Evolutionary conservation across 192 early-diverging fungal species (phyloP).

Genomic region (Backusella tarrabulga): DNA sequence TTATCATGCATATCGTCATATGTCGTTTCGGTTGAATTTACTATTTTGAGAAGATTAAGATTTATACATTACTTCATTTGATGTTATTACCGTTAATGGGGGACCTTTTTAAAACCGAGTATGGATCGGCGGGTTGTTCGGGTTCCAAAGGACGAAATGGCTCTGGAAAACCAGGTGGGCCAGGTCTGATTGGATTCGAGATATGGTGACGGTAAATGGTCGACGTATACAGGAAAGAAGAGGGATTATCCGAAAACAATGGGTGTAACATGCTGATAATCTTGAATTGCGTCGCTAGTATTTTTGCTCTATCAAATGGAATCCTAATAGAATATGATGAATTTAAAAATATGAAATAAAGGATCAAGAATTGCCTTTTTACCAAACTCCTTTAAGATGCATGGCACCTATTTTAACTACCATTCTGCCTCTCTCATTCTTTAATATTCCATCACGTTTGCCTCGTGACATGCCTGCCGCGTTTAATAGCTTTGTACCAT

Average conservation of each 20-base stretch:
- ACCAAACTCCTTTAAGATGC: slow-evolving; percentile 87
- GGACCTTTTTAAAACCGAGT: neutral
- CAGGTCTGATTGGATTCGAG: neutral
- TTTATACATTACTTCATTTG: neutral
- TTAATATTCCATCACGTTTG: slow-evolving; percentile 81
- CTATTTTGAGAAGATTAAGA: neutral
- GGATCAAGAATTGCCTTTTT: neutral
- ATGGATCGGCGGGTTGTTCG: neutral
- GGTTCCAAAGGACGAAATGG: neutral
- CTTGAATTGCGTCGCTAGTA: slow-evolving; percentile 70
- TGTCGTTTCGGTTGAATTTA: neutral
- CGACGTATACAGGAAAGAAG: slow-evolving; percentile 53
- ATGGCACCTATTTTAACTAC: slow-evolving; percentile 86
- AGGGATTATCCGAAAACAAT: slow-evolving; percentile 71
- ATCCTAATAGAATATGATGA: slow-evolving; percentile 39
- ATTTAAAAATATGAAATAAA: neutral
- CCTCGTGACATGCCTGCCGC: slow-evolving; percentile 87
- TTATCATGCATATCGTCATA: slow-evolving; percentile 6
- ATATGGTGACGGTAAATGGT: neutral
- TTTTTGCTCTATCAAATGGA: slow-evolving; percentile 61
- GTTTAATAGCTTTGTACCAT: slow-evolving; percentile 84
- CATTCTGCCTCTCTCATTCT: slow-evolving; percentile 80
- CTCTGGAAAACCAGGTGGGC: neutral
- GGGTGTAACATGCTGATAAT: slow-evolving; percentile 69
- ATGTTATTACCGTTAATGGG: neutral